phyloP scores from a whole-genome alignment of 2,329 filamentous ascomycete species.

The Diplodia scrobiculata region DNA sequence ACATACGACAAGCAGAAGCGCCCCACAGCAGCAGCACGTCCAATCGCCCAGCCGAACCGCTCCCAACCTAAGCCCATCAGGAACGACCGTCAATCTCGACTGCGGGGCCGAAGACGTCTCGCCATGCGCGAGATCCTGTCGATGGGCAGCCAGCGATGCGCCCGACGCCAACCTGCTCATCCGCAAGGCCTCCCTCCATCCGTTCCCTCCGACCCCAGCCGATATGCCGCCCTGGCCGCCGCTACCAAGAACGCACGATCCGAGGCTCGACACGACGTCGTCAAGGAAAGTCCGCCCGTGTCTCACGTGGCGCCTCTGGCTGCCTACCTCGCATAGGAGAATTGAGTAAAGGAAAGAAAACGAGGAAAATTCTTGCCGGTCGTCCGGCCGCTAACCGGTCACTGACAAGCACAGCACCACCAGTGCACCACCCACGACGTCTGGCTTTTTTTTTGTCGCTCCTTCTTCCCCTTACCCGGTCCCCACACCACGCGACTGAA shows the following conservation, averaged over 20 bases:
- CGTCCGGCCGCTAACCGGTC: constrained; percentile 10
- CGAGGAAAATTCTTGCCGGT: neutral
- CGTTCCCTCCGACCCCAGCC: constrained; percentile 5
- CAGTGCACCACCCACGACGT: constrained; percentile 11
- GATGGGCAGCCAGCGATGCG: neutral
- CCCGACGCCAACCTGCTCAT: neutral
- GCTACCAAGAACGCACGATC: neutral
- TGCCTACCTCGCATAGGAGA: constrained; percentile 1
- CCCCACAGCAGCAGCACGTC: constrained; percentile 4
- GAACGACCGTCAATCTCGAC: constrained; percentile 15
- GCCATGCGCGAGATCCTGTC: constrained; percentile 8
- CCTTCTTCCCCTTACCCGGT: neutral
- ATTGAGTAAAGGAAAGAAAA: neutral
- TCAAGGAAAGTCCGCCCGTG: neutral
- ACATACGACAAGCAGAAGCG: neutral
- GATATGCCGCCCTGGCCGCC: neutral
- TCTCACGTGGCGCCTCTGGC: neutral
- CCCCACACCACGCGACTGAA: neutral
- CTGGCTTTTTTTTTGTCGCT: neutral
- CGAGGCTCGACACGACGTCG: constrained; percentile 6
- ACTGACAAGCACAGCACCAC: constrained; percentile 10
- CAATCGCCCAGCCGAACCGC: constrained; percentile 1
- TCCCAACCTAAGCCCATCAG: constrained; percentile 17
- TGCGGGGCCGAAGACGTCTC: constrained; percentile 19
- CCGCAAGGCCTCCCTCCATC: constrained; percentile 7